Percentiles rank a stretch among this genome's conserved stretches.
These are phyloP conservation scores for Phoenix dactylifera DNA, from an alignment of 176 grass and related monocot species.

Conservation along the genomic window DNA sequence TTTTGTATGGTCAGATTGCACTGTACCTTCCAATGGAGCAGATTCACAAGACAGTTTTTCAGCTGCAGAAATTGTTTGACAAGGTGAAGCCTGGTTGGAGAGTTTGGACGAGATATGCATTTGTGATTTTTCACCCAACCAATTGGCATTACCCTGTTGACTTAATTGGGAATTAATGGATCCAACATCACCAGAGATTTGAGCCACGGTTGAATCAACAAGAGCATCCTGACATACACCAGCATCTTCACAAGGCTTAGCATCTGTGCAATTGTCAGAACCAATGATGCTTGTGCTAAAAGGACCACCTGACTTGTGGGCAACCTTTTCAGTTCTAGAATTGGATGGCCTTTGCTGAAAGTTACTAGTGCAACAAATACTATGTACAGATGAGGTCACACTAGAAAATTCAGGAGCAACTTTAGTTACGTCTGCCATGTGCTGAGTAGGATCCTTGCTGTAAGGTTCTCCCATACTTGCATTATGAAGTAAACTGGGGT, in stretches of 20 bases:
- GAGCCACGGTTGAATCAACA: background rate
- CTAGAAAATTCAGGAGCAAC: background rate
- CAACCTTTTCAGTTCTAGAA: background rate
- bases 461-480: background rate
- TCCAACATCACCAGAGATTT: background rate
- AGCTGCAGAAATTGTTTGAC: background rate
- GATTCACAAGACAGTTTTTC: no score
- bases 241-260: slow-evolving; percentile 7
- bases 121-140: background rate
- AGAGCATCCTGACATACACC: slow-evolving; percentile 3
- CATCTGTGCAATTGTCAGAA: slow-evolving; percentile 7
- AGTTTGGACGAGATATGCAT: background rate
- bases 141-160: slow-evolving; percentile 1
- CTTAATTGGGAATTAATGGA: background rate
- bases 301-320: background rate
- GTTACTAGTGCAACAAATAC: background rate
- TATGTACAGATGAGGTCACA: background rate
- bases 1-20: background rate
- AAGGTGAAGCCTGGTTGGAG: background rate
- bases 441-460: background rate
- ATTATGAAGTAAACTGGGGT: background rate
- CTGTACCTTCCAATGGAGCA: background rate
- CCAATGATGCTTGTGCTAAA: background rate
- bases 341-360: background rate
- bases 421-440: background rate